phyloP scores from a whole-genome alignment of 1,139 yeast genomes.

The Meyerozyma guilliermondii region DNA sequence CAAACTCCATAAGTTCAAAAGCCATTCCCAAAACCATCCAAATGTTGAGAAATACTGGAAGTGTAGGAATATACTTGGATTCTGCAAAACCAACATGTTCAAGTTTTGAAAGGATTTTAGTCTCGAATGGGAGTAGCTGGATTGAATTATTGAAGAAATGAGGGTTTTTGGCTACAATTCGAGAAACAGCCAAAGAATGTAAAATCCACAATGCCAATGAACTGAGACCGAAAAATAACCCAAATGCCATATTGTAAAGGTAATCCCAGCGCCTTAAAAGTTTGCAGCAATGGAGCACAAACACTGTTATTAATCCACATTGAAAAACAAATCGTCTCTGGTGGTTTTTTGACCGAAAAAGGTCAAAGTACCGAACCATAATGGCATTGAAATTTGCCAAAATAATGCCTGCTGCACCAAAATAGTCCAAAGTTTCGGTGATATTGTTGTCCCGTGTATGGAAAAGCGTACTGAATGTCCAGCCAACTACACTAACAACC shows the following conservation, averaged over 20 bases:
- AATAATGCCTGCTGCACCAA: constrained; percentile 40
- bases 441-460: constrained; percentile 35
- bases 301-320: constrained; percentile 12
- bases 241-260: constrained; percentile 32
- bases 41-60: constrained; percentile 33
- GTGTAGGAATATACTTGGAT: constrained; percentile 26
- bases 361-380: constrained; percentile 24
- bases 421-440: constrained; percentile 41
- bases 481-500: constrained; percentile 29
- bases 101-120: constrained; percentile 29
- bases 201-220: constrained; percentile 32
- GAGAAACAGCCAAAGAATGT: constrained; percentile 22
- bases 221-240: constrained; percentile 27
- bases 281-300: constrained; percentile 25
- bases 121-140: constrained; percentile 37
- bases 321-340: constrained; percentile 11
- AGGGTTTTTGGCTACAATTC: constrained; percentile 16
- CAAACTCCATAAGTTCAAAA: constrained; percentile 37
- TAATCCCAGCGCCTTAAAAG: constrained; percentile 36
- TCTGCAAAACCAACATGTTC: constrained; percentile 21
- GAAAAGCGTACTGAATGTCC: constrained; percentile 36
- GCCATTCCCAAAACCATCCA: constrained; percentile 31
- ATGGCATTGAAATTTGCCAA: constrained; percentile 35
- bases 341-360: constrained; percentile 14
- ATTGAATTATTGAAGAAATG: constrained; percentile 32